These are phyloP conservation scores for Populus davidiana DNA, from an alignment of 345 rosid genomes.

Conservation along the genomic window DNA sequence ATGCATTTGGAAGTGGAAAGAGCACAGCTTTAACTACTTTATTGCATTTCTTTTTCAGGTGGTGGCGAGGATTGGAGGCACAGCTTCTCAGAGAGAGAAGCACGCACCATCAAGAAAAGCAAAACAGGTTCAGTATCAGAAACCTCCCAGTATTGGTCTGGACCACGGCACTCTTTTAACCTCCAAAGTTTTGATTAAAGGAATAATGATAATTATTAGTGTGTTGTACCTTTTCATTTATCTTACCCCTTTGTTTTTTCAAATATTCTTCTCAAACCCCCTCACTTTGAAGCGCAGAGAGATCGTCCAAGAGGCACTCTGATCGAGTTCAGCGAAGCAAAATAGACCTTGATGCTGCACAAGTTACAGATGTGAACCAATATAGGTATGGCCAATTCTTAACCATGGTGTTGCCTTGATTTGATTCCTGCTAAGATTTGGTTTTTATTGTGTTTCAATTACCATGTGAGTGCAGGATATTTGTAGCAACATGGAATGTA, in stretches of 20 bases:
- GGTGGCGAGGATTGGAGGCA: slow-evolving; percentile 69
- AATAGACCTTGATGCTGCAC: slow-evolving; percentile 57
- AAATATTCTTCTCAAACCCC: slow-evolving; percentile 8
- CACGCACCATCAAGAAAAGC: slow-evolving; percentile 86
- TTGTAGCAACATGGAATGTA: slow-evolving; percentile 98
- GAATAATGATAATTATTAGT: slow-evolving; percentile 3
- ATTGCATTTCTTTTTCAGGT: slow-evolving; percentile 58
- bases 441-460: slow-evolving; percentile 9
- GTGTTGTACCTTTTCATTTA: slow-evolving; percentile 1
- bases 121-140: slow-evolving; percentile 65
- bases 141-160: slow-evolving; percentile 22
- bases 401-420: neutral
- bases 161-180: slow-evolving; percentile 30
- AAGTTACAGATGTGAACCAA: slow-evolving; percentile 55
- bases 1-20: slow-evolving; percentile 31
- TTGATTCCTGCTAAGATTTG: slow-evolving; percentile 5
- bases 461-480: slow-evolving; percentile 43
- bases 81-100: slow-evolving; percentile 66
- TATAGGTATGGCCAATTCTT: slow-evolving; percentile 45
- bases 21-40: slow-evolving; percentile 61
- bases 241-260: neutral
- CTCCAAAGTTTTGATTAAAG: slow-evolving; percentile 6
- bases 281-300: slow-evolving; percentile 39
- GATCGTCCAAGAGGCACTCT: slow-evolving; percentile 44
- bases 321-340: slow-evolving; percentile 54